Evolutionary conservation across 1,139 yeast genomes (phyloP).

Genomic region (Meyerozyma athensensis): DNA sequence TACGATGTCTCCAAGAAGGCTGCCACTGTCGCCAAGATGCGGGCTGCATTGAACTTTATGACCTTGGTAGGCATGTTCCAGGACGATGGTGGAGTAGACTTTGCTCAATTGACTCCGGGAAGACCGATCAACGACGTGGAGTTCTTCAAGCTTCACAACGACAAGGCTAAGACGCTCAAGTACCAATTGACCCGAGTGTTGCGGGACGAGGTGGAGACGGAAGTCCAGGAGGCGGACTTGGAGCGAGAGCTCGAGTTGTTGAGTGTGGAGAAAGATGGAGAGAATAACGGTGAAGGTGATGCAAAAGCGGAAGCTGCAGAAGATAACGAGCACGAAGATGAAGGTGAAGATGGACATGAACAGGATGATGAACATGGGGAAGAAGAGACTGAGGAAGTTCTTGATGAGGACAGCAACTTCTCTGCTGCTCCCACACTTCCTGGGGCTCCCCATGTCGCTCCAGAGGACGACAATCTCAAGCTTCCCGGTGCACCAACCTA

Average conservation of each 20-base stretch:
- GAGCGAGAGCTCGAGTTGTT: slow-evolving; percentile 4
- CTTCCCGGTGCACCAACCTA: slow-evolving; percentile 43
- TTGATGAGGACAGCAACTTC: slow-evolving; percentile 11
- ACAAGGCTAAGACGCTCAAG: slow-evolving; percentile 35
- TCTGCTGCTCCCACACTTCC: slow-evolving; percentile 16
- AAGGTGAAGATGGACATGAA: neutral
- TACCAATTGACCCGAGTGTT: slow-evolving; percentile 35
- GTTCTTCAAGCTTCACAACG: slow-evolving; percentile 27
- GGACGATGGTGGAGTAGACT: slow-evolving; percentile 27
- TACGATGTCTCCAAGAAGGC: slow-evolving; percentile 24
- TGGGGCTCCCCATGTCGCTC: slow-evolving; percentile 22
- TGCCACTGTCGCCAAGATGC: slow-evolving; percentile 27
- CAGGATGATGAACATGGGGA: neutral
- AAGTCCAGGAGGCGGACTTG: slow-evolving; percentile 1
- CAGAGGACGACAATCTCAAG: slow-evolving; percentile 20
- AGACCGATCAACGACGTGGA: slow-evolving; percentile 22
- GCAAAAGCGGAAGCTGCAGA: neutral
- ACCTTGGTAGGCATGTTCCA: slow-evolving; percentile 26
- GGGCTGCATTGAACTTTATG: slow-evolving; percentile 36
- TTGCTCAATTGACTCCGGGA: slow-evolving; percentile 29
- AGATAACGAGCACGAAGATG: neutral
- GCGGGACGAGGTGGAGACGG: slow-evolving; percentile 28
- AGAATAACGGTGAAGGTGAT: slow-evolving; percentile 1
- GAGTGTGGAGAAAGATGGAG: neutral
- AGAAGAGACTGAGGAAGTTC: neutral